Evolutionary conservation across 1,139 yeast genomes (phyloP), one percentile per base, ranked within the genome.

Genomic region (Pichia sp.): DNA sequence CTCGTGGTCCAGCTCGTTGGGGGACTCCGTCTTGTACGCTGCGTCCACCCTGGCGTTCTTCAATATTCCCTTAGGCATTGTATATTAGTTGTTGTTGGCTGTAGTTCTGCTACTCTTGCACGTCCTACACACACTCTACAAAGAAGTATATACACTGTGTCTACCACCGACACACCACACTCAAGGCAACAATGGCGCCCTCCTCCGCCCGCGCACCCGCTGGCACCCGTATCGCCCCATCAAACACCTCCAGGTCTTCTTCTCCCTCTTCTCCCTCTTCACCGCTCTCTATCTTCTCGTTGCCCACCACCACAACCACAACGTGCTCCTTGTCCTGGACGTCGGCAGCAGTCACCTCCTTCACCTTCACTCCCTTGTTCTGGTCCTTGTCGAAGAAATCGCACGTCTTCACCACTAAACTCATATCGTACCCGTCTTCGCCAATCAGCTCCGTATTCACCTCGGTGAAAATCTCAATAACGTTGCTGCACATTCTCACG

Each of bases 401-500:
- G 39, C 86, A 88, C 58, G 90, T 75, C 49, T 82, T 78, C 15
- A 82, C 77, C 65, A 77, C 85, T 1, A 85, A 65, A 4, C 90
- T 75, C 53, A 79, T 79, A 1, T 83, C 72, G 62, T 89, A 90
- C 0, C 96, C 96, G 7, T 80, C 81, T 43, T 22, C 38, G 12
- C 34, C 34, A 12, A 40, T 27, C 14, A 40, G 12, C 14, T 28
- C n/a, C 1, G 38, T 34, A 35, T 34, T 27, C 12, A 85, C 74
- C 58, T 85, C 87, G 9, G 94, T 83, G 65, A 88, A 90, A 0
- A 90, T 67, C 17, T 80, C 71, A 40, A 81, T 77, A 58, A 89
- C 82, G 11, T 70, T 63, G 42, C 71, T 70, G 3, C 86, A 87
- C 17, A 84, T 68, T 48, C 97, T 72, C 3, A 90, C 91, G 51